Percentiles rank a stretch among this genome's conserved stretches.
Conservation (phyloP, 306 rosid species). For the Astragalus glycyphyllos region DNA sequence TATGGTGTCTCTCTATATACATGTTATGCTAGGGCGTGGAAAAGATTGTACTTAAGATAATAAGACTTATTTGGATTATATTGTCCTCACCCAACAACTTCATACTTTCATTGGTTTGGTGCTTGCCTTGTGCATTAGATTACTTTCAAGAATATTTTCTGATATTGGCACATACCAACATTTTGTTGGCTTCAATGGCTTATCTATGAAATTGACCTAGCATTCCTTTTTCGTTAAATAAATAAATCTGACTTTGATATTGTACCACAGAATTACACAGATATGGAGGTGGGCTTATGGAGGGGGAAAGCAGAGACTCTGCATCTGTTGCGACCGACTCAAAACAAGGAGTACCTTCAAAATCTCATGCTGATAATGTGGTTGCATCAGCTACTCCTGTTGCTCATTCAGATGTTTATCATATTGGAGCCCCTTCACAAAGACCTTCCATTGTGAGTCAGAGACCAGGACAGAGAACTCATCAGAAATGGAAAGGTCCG, state of each 20-base stretch:
- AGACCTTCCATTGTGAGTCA: constrained; percentile 79
- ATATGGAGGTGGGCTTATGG: constrained; percentile 90
- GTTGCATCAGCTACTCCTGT: constrained; percentile 68
- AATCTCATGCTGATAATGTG: constrained; percentile 64
- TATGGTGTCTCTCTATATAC: constrained; percentile 4
- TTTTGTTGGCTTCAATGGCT: constrained; percentile 16
- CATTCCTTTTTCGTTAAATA: constrained; percentile 25
- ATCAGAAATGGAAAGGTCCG: constrained; percentile 98
- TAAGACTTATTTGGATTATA: too few relatives aligned
- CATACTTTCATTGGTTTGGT: background rate
- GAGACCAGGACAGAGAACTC: constrained; percentile 86
- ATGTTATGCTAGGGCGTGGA: background rate
- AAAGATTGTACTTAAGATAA: background rate
- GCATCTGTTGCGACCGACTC: constrained; percentile 61
- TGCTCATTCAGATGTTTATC: constrained; percentile 80
- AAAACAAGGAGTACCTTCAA: constrained; percentile 70
- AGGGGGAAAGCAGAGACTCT: constrained; percentile 73
- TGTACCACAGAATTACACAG: constrained; percentile 78
- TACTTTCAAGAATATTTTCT: constrained; percentile 20
- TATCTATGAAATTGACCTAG: background rate
- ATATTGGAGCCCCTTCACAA: constrained; percentile 82
- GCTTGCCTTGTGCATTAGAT: constrained; percentile 22
- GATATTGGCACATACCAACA: constrained; percentile 1
- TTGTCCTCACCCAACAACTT: background rate
- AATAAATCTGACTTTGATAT: constrained; percentile 30